Base-by-base conservation (phyloP, 1,284 basidiomycete genomes). In the Ustilago bromivora region DNA sequence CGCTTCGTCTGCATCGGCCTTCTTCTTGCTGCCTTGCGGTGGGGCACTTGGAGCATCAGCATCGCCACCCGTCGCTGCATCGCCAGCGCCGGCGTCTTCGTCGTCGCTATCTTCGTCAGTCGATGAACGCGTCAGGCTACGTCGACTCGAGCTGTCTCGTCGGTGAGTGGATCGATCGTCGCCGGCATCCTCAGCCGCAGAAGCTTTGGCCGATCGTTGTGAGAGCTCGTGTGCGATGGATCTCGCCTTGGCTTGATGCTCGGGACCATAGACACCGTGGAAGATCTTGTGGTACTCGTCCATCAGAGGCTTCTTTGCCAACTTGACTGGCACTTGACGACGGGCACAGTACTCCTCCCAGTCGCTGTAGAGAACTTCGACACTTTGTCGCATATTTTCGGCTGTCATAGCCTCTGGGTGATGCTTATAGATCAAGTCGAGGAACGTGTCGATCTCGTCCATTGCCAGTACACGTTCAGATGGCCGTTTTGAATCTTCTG, bases 201-300 rank as follows among this genome's bases (percentile, higher is more conserved):
- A 57, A 9, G 56, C n/a, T n/a, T 61, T 60, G 6, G 46, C 38
- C 5, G 63, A 36, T 11, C 74, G 52, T 56, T 76, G 69, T 1
- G 69, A 71, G 9, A 76, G 69, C 46, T 68, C 69, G 19, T 71
- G 65, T n/a, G 74, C 69, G 31, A 76, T 76, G 13, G 65, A 61
- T 34, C 40, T 52, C 10, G 74, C 74, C 31, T 67, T 67, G 23
- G 57, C 58, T 53, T 76, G 74, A 17, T 46, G 41, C 7, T 68
- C 62, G 4, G 74, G 35, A 6, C 74, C 74, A 32, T 76, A 76
- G 28, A 66, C 36, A 31, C 74, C 74, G 15, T 66, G 64, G 66
- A 71, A 76, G 31, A 78, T 67, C 47, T 78, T 78, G 52, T 34
- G 55, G 19, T 68, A 78, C 38, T 78, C 76, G n/a, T 73, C 76